Percentiles rank a stretch among this genome's conserved stretches.
These are phyloP conservation scores for Selaginella moellendorffii DNA, from an alignment of 75 land plant genomes.

Conservation along the genomic window DNA sequence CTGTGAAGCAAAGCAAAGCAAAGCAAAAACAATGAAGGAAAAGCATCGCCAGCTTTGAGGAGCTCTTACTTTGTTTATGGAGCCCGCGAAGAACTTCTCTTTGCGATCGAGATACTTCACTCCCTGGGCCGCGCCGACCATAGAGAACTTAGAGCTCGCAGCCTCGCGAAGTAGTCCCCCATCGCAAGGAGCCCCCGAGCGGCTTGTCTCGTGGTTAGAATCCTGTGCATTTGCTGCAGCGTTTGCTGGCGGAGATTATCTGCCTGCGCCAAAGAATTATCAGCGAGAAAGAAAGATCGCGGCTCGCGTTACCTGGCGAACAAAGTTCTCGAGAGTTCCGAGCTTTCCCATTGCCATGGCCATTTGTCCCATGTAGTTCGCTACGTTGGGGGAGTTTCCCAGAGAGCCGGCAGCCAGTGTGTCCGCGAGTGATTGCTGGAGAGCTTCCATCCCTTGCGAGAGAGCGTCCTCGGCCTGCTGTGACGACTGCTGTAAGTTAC, in stretches of 20 bases:
- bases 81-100: no score
- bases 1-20: no score
- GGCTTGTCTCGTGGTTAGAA: slow-evolving; percentile 71
- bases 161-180: slow-evolving; percentile 80
- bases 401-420: slow-evolving; percentile 23
- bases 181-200: slow-evolving; percentile 68
- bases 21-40: no score
- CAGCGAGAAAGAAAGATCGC: neutral
- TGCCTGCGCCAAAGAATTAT: slow-evolving; percentile 36
- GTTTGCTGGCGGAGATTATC: slow-evolving; percentile 72
- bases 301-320: slow-evolving; percentile 34
- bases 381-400: slow-evolving; percentile 18
- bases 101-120: no score
- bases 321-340: slow-evolving; percentile 44
- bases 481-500: slow-evolving; percentile 34
- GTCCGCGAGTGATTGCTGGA: slow-evolving; percentile 39
- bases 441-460: slow-evolving; percentile 53
- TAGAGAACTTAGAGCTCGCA: slow-evolving; percentile 62
- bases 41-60: no score
- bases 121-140: slow-evolving; percentile 81
- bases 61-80: no score
- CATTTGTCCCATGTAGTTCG: slow-evolving; percentile 39
- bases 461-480: slow-evolving; percentile 72
- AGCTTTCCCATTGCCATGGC: slow-evolving; percentile 46
- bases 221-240: slow-evolving; percentile 51